Evolutionary conservation across 768 basidiomycete genomes (phyloP), one percentile per base, ranked within the genome.

Genomic region (Lactarius sanguifluus): DNA sequence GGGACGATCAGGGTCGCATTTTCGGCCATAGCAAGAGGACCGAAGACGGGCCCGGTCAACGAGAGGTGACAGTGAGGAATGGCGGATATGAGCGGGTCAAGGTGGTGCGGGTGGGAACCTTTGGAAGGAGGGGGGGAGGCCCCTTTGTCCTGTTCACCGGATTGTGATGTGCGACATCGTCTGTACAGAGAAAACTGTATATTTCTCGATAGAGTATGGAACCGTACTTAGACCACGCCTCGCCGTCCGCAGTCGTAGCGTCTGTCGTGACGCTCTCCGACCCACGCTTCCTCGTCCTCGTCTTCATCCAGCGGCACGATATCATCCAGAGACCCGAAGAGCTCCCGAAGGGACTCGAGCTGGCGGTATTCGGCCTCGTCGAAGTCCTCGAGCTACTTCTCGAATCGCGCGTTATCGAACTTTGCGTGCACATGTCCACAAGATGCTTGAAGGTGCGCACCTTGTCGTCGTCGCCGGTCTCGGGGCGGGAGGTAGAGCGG

Each of bases 21-120:
- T 34, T 86, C 85, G 0, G 93, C 93, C 23, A 80, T 84, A 25
- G 79, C 72, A 16, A 92, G 91, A 6, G 87, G 78, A 6, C 89
- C 89, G 68, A 95, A 90, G 25, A 96, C 88, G 3, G 92, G 94
- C 52, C 85, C 86, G 20, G 87, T 84, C 62, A 96, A n/a, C n/a
- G n/a, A 82, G 71, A 93, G 84, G 70, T 81, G 85, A 36, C 84
- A 79, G 71, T 85, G 83, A 1, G 83, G 82, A 62, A 84, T 78
- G n/a, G 81, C 73, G 2, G 89, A 85, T 30, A 93, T 77, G 16
- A 89, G 79, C 7, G 74, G 79, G 74, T 95, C 92, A 25, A 96
- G n/a, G n/a, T n/a, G n/a, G n/a, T 76, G 61, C 85, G 77, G 25
- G 81, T 83, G n/a, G 85, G 83, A 12, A 77, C 75, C 41, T 77